These are phyloP conservation scores for Taphrina flavorubra DNA, from an alignment of 1,139 yeast genomes.

Conservation along the genomic window DNA sequence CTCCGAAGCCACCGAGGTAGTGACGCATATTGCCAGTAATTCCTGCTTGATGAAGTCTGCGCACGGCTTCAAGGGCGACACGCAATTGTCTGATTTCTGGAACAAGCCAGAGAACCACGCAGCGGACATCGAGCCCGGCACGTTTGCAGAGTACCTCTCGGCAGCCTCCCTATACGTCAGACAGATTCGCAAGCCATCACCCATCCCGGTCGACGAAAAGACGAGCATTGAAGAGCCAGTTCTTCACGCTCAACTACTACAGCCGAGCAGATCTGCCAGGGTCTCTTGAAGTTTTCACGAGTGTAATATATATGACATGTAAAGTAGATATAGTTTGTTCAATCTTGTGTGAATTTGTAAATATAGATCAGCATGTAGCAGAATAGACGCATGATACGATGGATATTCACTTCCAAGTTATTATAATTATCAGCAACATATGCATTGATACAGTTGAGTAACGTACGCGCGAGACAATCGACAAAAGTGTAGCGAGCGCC, in stretches of 20 bases:
- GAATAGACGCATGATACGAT: too few relatives aligned
- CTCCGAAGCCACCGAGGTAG: neutral
- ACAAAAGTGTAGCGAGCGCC: too few relatives aligned
- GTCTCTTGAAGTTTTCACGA: neutral
- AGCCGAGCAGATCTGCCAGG: neutral
- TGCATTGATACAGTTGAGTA: too few relatives aligned
- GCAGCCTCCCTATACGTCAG: conserved; percentile 10
- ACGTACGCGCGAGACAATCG: too few relatives aligned
- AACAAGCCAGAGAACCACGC: conserved; percentile 18
- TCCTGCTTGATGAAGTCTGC: conserved; percentile 16
- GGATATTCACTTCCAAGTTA: too few relatives aligned
- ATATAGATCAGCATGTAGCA: too few relatives aligned
- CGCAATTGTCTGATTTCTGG: conserved; percentile 27
- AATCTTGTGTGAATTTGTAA: too few relatives aligned
- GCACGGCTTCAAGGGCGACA: conserved; percentile 30
- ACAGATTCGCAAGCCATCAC: neutral
- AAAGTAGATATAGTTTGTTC: too few relatives aligned
- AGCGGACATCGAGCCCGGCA: conserved; percentile 15
- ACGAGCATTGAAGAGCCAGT: conserved; percentile 3
- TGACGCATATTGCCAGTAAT: conserved; percentile 1
- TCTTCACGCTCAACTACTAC: conserved; percentile 9
- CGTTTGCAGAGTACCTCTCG: conserved; percentile 14
- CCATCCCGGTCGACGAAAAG: conserved; percentile 5
- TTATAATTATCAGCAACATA: too few relatives aligned
- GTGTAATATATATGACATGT: too few relatives aligned